Evolutionary conservation across 768 basidiomycete species (phyloP), one percentile per base, ranked within the genome.

Genomic region (Termitomyces sp.): DNA sequence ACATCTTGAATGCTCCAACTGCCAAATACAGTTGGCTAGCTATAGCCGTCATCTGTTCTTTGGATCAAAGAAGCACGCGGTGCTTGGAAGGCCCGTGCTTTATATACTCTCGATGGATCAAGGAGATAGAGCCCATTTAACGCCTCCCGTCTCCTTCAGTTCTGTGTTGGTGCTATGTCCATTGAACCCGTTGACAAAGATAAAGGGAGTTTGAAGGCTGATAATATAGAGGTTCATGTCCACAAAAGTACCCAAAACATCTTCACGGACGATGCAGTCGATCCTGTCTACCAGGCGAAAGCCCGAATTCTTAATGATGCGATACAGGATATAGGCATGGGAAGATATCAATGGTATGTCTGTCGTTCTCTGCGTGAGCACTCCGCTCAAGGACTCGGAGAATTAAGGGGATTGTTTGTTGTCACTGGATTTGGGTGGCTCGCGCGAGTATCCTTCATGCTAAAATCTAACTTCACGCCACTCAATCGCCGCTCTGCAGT

Each of bases 391-490:
- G 28, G 28, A 28, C 28, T 28, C 32, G 18, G 13, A 9, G n/a
- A 36, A 20, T 46, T 48, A 48, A 89, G 87, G 88, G 84, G 77
- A 74, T 76, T 91, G 39, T 90, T 91, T 69, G 58, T 84, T 55
- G 86, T 89, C 33, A 81, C 87, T 18, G 89, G 88, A 2, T 89
- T 91, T 72, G 89, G 89, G 55, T 90, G 88, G 88, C 80, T 90
- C 61, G 84, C 87, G 88, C 89, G 70, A 71, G 87, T 78, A 44
- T 48, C 46, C 7, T 59, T 36, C 15, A 32, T 18, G 13, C 12
- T n/a, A 18, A 18, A n/a, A 15, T 42, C 40, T 42, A 42, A 42
- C 18, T 42, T 42, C 40, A 42, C 40, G 18, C 7, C 3, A 38
- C 20, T 12, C 50, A 13, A 12, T 48, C 54, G 39, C 39, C 40